phyloP scores from a whole-genome alignment of 176 grass and related monocot genomes.

The Oryza meridionalis region DNA sequence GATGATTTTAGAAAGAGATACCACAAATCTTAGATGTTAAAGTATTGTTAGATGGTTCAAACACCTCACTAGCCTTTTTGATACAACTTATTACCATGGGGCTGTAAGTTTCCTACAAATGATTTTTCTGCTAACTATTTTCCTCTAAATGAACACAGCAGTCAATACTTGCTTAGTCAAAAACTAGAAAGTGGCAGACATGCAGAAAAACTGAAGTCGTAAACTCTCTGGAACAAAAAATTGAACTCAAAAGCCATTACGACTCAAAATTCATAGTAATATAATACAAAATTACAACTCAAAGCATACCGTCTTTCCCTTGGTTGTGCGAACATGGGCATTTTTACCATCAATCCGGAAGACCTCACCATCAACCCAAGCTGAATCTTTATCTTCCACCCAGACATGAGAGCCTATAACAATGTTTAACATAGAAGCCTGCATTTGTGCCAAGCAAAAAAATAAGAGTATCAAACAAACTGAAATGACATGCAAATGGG shows the following conservation, averaged over 20 bases:
- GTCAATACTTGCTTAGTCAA: constrained; percentile 8
- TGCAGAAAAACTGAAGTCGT: neutral
- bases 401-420: constrained; percentile 92
- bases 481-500: constrained; percentile 16
- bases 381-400: constrained; percentile 73
- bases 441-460: constrained; percentile 27
- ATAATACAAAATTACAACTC: neutral
- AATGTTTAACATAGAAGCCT: constrained; percentile 66
- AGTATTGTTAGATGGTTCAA: neutral
- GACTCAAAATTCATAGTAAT: constrained; percentile 21
- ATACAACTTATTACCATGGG: neutral
- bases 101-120: neutral
- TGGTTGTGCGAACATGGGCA: constrained; percentile 70
- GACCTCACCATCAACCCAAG: constrained; percentile 96
- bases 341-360: constrained; percentile 73
- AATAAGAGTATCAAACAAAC: constrained; percentile 24
- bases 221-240: neutral
- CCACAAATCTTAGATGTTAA: neutral
- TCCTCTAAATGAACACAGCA: neutral
- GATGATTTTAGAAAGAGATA: neutral
- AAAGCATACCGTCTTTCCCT: constrained; percentile 79
- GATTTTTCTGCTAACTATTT: neutral
- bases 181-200: constrained; percentile 16
- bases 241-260: constrained; percentile 23
- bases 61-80: neutral